These are phyloP conservation scores for Coemansia sp. DNA, from an alignment of 192 early-diverging fungal genomes.

Conservation along the genomic window DNA sequence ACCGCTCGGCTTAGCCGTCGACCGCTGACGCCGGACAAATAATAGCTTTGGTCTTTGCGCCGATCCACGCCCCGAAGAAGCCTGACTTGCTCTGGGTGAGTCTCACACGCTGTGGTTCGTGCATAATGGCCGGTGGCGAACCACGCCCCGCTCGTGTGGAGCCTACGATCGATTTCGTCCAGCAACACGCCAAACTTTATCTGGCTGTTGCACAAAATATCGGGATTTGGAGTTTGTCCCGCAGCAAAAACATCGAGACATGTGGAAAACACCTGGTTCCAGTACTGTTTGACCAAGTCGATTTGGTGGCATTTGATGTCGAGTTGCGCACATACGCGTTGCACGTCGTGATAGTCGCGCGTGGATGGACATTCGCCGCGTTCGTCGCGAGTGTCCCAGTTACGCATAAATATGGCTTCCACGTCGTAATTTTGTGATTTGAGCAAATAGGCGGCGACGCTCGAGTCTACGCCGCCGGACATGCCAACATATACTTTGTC, in stretches of 20 bases:
- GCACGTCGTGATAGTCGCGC: constrained; percentile 77
- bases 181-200: constrained; percentile 94
- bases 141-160: constrained; percentile 22
- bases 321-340: constrained; percentile 65
- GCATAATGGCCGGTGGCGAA: constrained; percentile 73
- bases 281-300: constrained; percentile 87
- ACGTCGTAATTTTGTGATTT: constrained; percentile 62
- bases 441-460: constrained; percentile 78
- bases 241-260: constrained; percentile 69
- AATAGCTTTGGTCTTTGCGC: constrained; percentile 94
- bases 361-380: constrained; percentile 72
- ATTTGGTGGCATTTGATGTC: constrained; percentile 64
- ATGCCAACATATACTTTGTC: constrained; percentile 73
- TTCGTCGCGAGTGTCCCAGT: constrained; percentile 91
- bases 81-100: not conserved
- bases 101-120: not conserved
- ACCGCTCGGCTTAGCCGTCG: constrained; percentile 47
- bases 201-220: constrained; percentile 83
- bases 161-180: constrained; percentile 38
- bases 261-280: constrained; percentile 83
- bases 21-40: constrained; percentile 64
- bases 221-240: constrained; percentile 89
- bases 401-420: constrained; percentile 88
- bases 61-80: constrained; percentile 58
- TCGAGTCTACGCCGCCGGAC: constrained; percentile 96